Evolutionary conservation across 2,329 filamentous ascomycete species (phyloP).

Genomic region (Xylaria sp.): DNA sequence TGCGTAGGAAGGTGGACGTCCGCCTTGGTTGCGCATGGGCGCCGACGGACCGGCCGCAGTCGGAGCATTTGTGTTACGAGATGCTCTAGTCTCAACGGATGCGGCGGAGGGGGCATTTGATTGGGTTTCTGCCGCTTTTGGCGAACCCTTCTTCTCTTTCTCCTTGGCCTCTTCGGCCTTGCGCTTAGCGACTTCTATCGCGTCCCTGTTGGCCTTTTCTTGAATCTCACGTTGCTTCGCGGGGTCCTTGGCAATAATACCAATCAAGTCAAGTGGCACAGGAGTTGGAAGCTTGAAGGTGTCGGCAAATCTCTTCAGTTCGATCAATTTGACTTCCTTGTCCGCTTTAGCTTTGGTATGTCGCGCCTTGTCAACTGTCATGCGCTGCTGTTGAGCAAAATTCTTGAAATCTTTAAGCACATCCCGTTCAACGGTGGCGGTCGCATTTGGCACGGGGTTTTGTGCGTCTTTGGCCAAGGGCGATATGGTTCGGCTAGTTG

Average conservation of each 20-base stretch:
- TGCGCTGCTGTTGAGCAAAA: constrained; percentile 64
- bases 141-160: constrained; percentile 61
- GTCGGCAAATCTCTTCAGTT: constrained; percentile 91
- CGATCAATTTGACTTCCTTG: constrained; percentile 90
- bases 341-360: constrained; percentile 69
- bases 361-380: constrained; percentile 61
- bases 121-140: constrained; percentile 52
- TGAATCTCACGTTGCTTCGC: constrained; percentile 92
- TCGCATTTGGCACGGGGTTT: constrained; percentile 55
- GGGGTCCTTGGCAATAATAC: constrained; percentile 97
- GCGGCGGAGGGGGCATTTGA: constrained; percentile 37
- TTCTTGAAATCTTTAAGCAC: constrained; percentile 67
- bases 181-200: constrained; percentile 62
- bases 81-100: constrained; percentile 34
- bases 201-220: constrained; percentile 80
- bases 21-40: constrained; percentile 44
- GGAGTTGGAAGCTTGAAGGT: constrained; percentile 95
- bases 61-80: constrained; percentile 41
- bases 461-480: constrained; percentile 48
- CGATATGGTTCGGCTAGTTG: constrained; percentile 50
- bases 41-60: constrained; percentile 26
- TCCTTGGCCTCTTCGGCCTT: constrained; percentile 56
- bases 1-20: constrained; percentile 56
- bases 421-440: constrained; percentile 65
- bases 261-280: constrained; percentile 87